Percentiles rank a stretch among this genome's conserved stretches.
Evolutionary conservation across 306 rosid genomes (phyloP).

Genomic region (Inga laurina): DNA sequence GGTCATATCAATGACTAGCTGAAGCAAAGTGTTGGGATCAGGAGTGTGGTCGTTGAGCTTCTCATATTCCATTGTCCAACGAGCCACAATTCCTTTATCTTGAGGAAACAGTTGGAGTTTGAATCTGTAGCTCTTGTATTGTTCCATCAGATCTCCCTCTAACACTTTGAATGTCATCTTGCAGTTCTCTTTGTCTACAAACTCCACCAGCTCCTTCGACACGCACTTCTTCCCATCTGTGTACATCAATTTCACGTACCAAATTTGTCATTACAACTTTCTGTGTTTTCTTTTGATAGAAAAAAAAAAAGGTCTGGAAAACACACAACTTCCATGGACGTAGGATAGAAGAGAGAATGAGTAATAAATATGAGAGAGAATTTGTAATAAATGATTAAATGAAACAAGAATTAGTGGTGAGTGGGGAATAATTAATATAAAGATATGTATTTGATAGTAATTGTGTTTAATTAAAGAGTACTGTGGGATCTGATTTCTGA

Average conservation of each 20-base stretch:
- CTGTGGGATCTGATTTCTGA: too few relatives aligned
- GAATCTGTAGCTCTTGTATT: conserved; percentile 37
- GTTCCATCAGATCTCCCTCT: conserved; percentile 40
- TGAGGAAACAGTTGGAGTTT: conserved; percentile 27
- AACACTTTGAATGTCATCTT: conserved; percentile 38
- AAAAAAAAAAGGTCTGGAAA: too few relatives aligned
- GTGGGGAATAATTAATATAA: too few relatives aligned
- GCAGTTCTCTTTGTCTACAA: conserved; percentile 34
- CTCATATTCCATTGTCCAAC: conserved; percentile 47
- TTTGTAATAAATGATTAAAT: too few relatives aligned
- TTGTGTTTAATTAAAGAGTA: too few relatives aligned
- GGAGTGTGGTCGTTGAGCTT: conserved; percentile 37
- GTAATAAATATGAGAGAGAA: too few relatives aligned
- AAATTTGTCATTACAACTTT: not conserved
- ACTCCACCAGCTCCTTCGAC: conserved; percentile 41
- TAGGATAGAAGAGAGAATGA: too few relatives aligned
- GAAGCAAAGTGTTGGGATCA: conserved; percentile 43
- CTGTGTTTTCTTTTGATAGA: too few relatives aligned
- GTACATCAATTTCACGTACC: not conserved
- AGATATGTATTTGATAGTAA: too few relatives aligned
- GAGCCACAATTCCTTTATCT: conserved; percentile 35
- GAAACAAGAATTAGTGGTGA: too few relatives aligned
- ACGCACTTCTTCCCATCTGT: conserved; percentile 43
- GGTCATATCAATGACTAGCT: conserved; percentile 4
- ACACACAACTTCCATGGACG: too few relatives aligned